phyloP scores from a whole-genome alignment of 2,329 filamentous ascomycete species.

The Trichoderma sp. region DNA sequence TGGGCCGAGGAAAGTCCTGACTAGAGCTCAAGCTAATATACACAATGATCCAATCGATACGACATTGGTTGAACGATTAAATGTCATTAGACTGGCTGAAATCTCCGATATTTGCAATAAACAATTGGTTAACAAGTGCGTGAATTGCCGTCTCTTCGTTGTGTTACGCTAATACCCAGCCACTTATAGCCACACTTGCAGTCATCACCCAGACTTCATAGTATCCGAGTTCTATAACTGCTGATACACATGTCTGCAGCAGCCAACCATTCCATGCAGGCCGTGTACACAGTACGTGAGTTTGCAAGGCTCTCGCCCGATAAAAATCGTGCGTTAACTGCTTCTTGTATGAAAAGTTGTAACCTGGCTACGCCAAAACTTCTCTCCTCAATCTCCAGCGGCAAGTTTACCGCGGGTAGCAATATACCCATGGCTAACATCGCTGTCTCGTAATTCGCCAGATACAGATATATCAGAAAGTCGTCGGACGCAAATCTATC shows the following conservation, averaged over 20 bases:
- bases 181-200: background rate
- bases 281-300: background rate
- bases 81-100: background rate
- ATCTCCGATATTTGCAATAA: background rate
- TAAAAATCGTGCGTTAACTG: background rate
- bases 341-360: background rate
- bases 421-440: background rate
- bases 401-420: background rate
- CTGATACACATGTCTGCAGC: background rate
- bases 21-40: background rate
- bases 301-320: background rate
- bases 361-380: background rate
- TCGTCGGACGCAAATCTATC: background rate
- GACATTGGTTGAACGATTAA: no score
- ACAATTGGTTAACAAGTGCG: background rate
- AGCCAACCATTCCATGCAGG: background rate
- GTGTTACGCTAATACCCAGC: background rate
- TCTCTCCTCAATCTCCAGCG: background rate
- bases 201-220: background rate
- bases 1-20: background rate
- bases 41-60: background rate
- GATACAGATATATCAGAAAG: background rate
- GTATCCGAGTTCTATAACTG: background rate
- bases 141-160: background rate
- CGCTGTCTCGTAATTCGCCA: background rate